Evolutionary conservation across 306 rosid genomes (phyloP).

Genomic region (Ceratonia siliqua): DNA sequence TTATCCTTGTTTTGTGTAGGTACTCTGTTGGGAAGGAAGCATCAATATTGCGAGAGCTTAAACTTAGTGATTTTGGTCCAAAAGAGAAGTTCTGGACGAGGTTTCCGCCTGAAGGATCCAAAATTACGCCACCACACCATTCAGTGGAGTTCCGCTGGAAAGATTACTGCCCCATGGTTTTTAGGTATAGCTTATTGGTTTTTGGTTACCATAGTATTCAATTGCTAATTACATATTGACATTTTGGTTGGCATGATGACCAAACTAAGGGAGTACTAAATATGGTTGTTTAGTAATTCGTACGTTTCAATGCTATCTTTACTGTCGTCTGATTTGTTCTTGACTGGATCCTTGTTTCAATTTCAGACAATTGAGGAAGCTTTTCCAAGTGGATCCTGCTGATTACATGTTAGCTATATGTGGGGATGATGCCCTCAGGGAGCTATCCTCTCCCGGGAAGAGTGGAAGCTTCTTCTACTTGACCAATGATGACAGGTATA

Average conservation of each 20-base stretch:
- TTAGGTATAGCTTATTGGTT: constrained; percentile 56
- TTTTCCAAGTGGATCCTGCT: constrained; percentile 86
- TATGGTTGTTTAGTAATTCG: neutral
- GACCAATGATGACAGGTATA: constrained; percentile 92
- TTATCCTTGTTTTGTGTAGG: constrained; percentile 40
- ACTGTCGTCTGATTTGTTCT: neutral
- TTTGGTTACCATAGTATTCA: neutral
- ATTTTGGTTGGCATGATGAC: neutral
- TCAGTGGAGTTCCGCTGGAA: constrained; percentile 92
- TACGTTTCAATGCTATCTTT: neutral
- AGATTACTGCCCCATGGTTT: constrained; percentile 96
- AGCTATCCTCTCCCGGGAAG: constrained; percentile 96
- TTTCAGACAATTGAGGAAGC: constrained; percentile 81
- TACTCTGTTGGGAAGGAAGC: constrained; percentile 90
- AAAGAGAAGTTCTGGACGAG: constrained; percentile 96
- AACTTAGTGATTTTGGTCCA: constrained; percentile 73
- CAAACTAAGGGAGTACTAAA: neutral
- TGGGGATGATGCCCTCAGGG: constrained; percentile 87
- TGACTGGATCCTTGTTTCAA: constrained; percentile 2
- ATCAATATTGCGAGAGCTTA: constrained; percentile 56
- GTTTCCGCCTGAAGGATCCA: constrained; percentile 91
- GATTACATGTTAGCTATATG: constrained; percentile 97
- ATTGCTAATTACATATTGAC: neutral
- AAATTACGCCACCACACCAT: constrained; percentile 88
- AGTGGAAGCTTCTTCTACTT: constrained; percentile 93